Conservation (phyloP, 2,329 filamentous ascomycete species). For the Colletotrichum incanum region DNA sequence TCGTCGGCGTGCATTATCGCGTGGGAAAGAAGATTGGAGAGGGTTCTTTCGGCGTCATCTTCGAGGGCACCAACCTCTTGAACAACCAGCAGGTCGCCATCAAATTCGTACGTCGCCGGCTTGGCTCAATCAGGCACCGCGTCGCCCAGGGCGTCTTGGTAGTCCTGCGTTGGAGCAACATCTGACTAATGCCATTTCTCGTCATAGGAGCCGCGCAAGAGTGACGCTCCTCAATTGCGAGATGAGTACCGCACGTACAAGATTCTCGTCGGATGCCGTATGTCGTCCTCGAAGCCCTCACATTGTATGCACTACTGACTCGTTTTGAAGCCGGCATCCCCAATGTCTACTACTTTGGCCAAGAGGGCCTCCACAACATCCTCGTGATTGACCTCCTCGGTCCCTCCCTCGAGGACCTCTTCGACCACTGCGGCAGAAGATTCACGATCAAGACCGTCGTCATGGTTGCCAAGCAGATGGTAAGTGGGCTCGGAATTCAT, state of each 20-base stretch:
- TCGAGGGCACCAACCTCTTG: slow-evolving; percentile 97
- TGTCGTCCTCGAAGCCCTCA: slow-evolving; percentile 62
- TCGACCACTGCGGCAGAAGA: slow-evolving; percentile 95
- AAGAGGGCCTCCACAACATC: slow-evolving; percentile 98
- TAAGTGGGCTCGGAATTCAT: slow-evolving; percentile 56
- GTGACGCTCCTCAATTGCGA: slow-evolving; percentile 95
- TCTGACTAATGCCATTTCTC: slow-evolving; percentile 31
- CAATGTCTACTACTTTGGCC: slow-evolving; percentile 99
- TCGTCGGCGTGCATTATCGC: slow-evolving; percentile 98
- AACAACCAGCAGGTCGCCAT: slow-evolving; percentile 99
- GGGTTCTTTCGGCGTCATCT: slow-evolving; percentile 98
- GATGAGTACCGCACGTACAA: slow-evolving; percentile 99
- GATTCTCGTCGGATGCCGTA: slow-evolving; percentile 98
- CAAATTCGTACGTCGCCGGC: slow-evolving; percentile 85
- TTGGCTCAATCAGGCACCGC: slow-evolving; percentile 11
- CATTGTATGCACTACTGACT: slow-evolving; percentile 37
- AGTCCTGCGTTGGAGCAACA: neutral
- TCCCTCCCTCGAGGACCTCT: slow-evolving; percentile 94
- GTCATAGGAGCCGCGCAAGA: slow-evolving; percentile 94
- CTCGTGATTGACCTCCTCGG: slow-evolving; percentile 97
- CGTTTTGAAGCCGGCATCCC: slow-evolving; percentile 86
- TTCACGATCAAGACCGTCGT: slow-evolving; percentile 98
- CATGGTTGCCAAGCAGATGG: slow-evolving; percentile 99
- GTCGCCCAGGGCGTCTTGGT: slow-evolving; percentile 4
- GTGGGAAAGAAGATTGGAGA: slow-evolving; percentile 99